Evolutionary conservation across 148 eudicot genomes (phyloP).

Genomic region (Rhododendron molle): DNA sequence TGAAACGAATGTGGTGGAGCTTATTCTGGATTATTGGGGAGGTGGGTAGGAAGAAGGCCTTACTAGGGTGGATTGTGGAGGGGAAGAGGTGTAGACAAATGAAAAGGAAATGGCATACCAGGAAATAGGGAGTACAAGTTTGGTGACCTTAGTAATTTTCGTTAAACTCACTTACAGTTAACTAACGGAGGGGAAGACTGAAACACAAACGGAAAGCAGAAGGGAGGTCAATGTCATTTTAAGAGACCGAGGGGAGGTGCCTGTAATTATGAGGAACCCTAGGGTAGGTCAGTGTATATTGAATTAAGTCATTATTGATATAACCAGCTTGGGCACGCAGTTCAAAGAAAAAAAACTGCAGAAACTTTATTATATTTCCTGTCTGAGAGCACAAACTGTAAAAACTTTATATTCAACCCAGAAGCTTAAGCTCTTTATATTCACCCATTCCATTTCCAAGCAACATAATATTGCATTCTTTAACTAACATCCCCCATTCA

Average conservation of each 20-base stretch:
- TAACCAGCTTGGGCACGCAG: not conserved
- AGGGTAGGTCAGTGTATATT: not conserved
- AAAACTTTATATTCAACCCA: not conserved
- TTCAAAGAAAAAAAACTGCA: not conserved
- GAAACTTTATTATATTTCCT: too few species aligned
- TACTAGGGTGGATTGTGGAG: too few species aligned
- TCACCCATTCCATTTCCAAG: not conserved
- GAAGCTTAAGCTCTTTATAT: not conserved
- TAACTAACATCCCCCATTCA: not conserved
- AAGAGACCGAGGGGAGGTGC: not conserved
- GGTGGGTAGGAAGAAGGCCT: not conserved
- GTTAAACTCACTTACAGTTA: too few species aligned
- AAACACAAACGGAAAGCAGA: not conserved
- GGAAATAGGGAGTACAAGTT: not conserved
- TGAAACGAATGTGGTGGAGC: not conserved
- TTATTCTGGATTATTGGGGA: not conserved
- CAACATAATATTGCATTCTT: too few species aligned
- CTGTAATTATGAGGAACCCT: not conserved
- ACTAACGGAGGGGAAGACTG: not conserved
- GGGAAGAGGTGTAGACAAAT: too few species aligned
- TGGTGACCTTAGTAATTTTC: not conserved
- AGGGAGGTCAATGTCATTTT: not conserved
- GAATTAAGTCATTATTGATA: not conserved
- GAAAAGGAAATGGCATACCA: not conserved
- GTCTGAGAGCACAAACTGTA: too few species aligned